Evolutionary conservation across 805 yeast genomes (phyloP), one percentile per base, ranked within the genome.

Genomic region (Nakazawaea ernobii): DNA sequence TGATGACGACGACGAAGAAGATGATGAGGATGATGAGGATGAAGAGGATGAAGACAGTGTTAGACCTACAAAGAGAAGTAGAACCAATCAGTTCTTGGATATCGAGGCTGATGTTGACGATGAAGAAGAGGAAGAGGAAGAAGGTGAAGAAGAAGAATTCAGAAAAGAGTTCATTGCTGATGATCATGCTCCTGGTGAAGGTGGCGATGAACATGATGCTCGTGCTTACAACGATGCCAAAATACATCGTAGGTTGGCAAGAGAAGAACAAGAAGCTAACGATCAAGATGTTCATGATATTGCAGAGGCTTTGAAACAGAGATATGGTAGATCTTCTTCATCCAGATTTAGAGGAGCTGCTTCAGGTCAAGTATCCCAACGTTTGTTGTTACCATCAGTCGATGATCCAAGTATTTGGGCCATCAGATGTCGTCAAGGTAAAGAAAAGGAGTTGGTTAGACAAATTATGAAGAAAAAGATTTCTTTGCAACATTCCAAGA

Each of bases 21-120:
- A 73, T 0, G 78, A 64, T 0, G 78, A 69, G 0, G 72, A 68
- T 0, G 75, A 69, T 0, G 75, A 67, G 0, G 84, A 82, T 0
- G 88, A 81, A 0, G 86, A 76, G 1, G 84, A 75, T 11, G 74
- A 68, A 5, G 77, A 71, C 6, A 66, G 67, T n/a, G 73, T 71
- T 5, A 70, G 74, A 39, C 66, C 69, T 42, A 69, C 69, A 50
- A 75, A 70, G 52, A 69, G 74, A 60, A 68, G 78, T 43, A 75
- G 74, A 42, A 74, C 86, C 50, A 92, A 92, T 65, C 91, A 86
- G 73, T 94, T 90, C 66, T 75, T 94, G 68, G 99, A 94, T 86
- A 95, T 94, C 46, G 98, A 94, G 73, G 99, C 97, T 50, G 98
- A 92, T 65, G 99, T 94, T 49, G 96, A 92, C 65, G 98, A 92